phyloP scores from a whole-genome alignment of 352 stramenopile genomes.

The Albugo candida region DNA sequence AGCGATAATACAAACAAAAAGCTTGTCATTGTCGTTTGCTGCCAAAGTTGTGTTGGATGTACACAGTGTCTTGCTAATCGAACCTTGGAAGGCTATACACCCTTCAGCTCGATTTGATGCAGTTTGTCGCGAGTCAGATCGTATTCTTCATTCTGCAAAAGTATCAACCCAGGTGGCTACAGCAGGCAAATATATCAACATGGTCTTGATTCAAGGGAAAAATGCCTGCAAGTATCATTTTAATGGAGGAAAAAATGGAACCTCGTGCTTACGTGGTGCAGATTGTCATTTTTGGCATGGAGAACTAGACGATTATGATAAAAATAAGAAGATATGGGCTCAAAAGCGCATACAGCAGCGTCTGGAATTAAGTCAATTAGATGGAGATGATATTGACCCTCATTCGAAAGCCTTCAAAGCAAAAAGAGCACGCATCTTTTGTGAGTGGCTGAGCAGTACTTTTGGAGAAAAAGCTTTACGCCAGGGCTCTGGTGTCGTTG shows the following conservation, averaged over 20 bases:
- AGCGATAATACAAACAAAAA: no score
- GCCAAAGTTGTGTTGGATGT: no score
- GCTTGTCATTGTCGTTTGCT: no score
- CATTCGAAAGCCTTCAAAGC: conserved; percentile 52
- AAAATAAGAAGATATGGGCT: conserved; percentile 48
- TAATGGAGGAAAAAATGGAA: conserved; percentile 29
- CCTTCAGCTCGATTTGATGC: no score
- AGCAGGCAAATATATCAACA: conserved; percentile 81
- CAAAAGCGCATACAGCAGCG: conserved; percentile 40
- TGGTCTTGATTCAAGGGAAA: conserved; percentile 54
- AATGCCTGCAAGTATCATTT: conserved; percentile 80
- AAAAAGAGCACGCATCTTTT: conserved; percentile 54
- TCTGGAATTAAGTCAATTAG: conserved; percentile 26
- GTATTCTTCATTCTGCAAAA: neutral
- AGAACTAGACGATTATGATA: conserved; percentile 26
- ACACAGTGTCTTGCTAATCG: no score
- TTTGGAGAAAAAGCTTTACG: conserved; percentile 23
- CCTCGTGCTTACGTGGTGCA: conserved; percentile 42
- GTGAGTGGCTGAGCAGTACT: conserved; percentile 59
- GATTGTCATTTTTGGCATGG: conserved; percentile 73
- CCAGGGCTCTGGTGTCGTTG: conserved; percentile 51
- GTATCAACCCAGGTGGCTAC: neutral
- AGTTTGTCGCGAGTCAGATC: neutral
- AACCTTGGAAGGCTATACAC: no score
- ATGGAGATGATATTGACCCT: conserved; percentile 30